Percentiles rank a stretch among this genome's conserved stretches.
Conservation (phyloP, 169 alveolate genomes). For the Plasmodium malariae region DNA sequence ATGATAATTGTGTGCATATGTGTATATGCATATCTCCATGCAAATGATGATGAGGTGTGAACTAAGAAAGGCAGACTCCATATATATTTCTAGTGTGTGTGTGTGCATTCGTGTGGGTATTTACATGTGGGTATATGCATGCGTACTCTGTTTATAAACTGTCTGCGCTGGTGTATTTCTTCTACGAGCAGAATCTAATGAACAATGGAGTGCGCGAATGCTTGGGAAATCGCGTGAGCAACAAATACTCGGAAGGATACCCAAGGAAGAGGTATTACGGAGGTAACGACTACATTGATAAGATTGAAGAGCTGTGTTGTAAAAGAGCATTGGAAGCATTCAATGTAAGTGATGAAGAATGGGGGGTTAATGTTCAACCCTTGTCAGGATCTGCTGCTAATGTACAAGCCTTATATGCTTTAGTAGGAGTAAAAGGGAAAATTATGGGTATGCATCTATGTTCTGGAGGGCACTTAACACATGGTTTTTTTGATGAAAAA, state of each 20-base stretch:
- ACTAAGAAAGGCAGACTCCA: too few relatives aligned
- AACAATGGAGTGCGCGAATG: constrained; percentile 93
- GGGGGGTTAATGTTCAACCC: constrained; percentile 99
- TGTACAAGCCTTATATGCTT: constrained; percentile 95
- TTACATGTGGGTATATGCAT: too few relatives aligned
- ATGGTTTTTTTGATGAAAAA: constrained; percentile 92
- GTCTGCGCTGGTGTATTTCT: too few relatives aligned
- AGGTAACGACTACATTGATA: constrained; percentile 92
- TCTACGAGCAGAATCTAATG: constrained; percentile 88
- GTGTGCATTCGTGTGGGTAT: too few relatives aligned
- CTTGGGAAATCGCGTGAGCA: constrained; percentile 92
- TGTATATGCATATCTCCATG: background rate
- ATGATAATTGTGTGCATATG: background rate
- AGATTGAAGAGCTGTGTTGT: constrained; percentile 90
- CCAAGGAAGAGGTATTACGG: constrained; percentile 97
- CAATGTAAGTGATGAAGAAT: constrained; percentile 92
- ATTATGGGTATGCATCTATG: constrained; percentile 97
- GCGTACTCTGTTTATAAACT: too few relatives aligned
- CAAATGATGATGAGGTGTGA: background rate
- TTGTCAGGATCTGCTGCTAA: constrained; percentile 98
- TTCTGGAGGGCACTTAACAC: constrained; percentile 97
- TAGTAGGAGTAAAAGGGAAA: constrained; percentile 96
- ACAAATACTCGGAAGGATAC: constrained; percentile 97
- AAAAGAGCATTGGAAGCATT: constrained; percentile 96
- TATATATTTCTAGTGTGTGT: too few relatives aligned